Evolutionary conservation across 2,329 filamentous ascomycete genomes (phyloP).

Genomic region (Monosporascus ibericus): DNA sequence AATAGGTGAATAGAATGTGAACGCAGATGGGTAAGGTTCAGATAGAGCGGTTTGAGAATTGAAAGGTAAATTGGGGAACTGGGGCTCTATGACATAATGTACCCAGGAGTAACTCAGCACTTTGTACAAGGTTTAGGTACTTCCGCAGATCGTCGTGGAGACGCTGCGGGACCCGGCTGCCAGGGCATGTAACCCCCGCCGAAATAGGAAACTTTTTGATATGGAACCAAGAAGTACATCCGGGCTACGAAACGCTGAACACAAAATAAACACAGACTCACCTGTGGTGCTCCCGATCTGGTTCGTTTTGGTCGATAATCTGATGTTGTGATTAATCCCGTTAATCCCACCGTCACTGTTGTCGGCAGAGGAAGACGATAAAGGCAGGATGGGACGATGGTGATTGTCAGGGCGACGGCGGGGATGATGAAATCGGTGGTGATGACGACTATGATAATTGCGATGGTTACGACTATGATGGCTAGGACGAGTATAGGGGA

Average conservation of each 20-base stretch:
- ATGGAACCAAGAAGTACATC: no score
- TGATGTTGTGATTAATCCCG: neutral
- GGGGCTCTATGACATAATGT: no score
- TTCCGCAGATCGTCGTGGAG: no score
- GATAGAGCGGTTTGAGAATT: no score
- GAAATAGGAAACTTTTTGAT: neutral
- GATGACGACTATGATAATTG: neutral
- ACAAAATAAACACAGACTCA: neutral
- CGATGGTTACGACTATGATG: neutral
- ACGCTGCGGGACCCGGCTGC: neutral
- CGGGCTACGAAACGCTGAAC: neutral
- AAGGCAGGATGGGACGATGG: neutral
- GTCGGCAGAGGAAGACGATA: neutral
- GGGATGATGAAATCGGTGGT: neutral
- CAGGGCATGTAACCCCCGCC: neutral
- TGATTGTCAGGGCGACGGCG: neutral
- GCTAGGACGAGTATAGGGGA: no score
- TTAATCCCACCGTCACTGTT: neutral
- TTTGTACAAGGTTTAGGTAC: no score
- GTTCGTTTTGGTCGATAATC: neutral
- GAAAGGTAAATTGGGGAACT: no score
- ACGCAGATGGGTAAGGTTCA: no score
- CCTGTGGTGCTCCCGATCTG: neutral
- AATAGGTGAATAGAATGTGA: neutral
- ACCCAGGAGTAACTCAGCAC: no score